Base-by-base conservation (phyloP, 345 rosid genomes). In the Aquilaria yunnanensis region DNA sequence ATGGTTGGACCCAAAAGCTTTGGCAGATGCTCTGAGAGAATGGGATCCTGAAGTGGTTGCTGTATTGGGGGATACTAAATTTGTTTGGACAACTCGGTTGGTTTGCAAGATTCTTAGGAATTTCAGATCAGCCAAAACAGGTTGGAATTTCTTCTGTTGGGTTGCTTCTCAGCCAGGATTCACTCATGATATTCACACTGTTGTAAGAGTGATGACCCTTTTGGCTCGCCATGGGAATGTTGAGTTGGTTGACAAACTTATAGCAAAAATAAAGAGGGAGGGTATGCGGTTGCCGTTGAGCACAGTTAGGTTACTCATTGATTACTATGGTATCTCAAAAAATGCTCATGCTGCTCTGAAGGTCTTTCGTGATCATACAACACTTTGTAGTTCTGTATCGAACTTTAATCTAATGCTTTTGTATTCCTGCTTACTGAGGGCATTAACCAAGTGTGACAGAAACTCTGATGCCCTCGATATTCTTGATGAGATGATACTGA, bases 131-230 rank as follows among this genome's bases (percentile, higher is more conserved):
- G 75, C 84, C 10, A 84, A 84, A 65, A 75, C 83, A 59, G 97
- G 97, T 12, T 90, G 98, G 98, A 74, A 69, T 59, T 88, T 90
- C 83, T 93, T 93, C 78, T 81, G 89, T 67, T 93, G 97, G 98
- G 94, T 93, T 60, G 87, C 89, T 49, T 72, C 52, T 80, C 98
- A 88, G 73, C 92, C 96, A 0, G 92, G 88, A 63, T 90, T 83
- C 72, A 75, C 86, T 54, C 98, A 90, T 13, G 90, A 93, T 60
- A 72, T 83, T 51, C 88, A 86, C 70, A 80, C 96, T 0, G 82
- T 86, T 2, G 82, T 86, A 77, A 80, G 94, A 74, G 83, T 86
- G 96, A 81, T 88, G 78, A 69, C 90, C 60, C 74, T 90, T 65
- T 73, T 86, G 65, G 92, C 96, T 54, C 83, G 78, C 31, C 79